Base-by-base conservation (phyloP, 2,329 filamentous ascomycete species). In the Colletotrichum karsti region DNA sequence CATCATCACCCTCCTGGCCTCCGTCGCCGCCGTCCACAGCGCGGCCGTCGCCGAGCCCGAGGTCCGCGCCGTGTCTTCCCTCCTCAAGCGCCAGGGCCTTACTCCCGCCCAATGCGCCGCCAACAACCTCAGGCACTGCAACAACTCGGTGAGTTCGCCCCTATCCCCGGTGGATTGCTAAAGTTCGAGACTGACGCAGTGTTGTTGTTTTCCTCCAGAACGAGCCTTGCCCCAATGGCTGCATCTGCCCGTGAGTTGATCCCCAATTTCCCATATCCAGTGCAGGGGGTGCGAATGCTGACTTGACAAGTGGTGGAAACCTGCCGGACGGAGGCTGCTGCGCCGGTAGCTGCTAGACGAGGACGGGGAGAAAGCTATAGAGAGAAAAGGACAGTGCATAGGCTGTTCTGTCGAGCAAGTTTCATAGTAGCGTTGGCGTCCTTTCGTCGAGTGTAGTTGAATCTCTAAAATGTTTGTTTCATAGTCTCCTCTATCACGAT, bases 171-270 rank as follows among this genome's bases (percentile, higher is more conserved):
- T n/a, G n/a, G n/a, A n/a, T 18, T 15, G 12, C 4, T 13, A 20
- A 5, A n/a, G 39, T 7, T 7, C 15, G 4, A 42, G 7, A 20
- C 39, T 42, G n/a, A 42, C 39, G 6, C 7, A 42, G 12, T n/a
- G n/a, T 0, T 4, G 7, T n/a, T 42, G 22, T 50, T 20, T 28
- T 1, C 13, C 22, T 50, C 13, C 26, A 50, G 46, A 50, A 50
- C 46, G 46, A 50, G 24, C 22, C 44, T 30, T 60, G 57, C 44
- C 57, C 44, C 9, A 7, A 7, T n/a, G 57, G 57, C 30, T 60
- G 57, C 57, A n/a, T 60, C 12, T 60, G 57, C 57, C 33, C 57
- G 57, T 60, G 33, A 51, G 57, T 60, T 1, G 44, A 57, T 8
- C 18, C 30, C 12, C n/a, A 3, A 0, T 5, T 13, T n/a, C 35